Percentiles rank a stretch among this genome's conserved stretches.
Conservation (phyloP, 495 filamentous ascomycete genomes). For the Viridothelium virens region DNA sequence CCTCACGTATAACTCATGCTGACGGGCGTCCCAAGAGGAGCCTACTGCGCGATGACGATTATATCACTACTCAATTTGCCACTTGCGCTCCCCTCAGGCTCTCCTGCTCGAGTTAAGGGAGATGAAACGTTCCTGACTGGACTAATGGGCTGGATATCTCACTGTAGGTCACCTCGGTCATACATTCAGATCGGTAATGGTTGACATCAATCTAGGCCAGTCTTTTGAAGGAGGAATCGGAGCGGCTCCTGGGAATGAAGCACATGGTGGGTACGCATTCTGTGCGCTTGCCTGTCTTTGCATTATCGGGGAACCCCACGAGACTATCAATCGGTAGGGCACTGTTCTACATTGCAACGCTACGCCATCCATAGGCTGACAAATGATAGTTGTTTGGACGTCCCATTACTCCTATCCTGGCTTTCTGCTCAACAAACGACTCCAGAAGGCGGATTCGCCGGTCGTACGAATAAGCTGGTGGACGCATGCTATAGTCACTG, state of each 20-base stretch:
- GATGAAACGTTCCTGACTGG: slow-evolving; percentile 53
- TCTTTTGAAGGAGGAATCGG: slow-evolving; percentile 91
- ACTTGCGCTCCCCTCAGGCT: slow-evolving; percentile 60
- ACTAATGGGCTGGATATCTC: slow-evolving; percentile 68
- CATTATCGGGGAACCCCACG: slow-evolving; percentile 68
- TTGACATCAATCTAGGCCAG: slow-evolving; percentile 52
- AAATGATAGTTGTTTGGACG: slow-evolving; percentile 52
- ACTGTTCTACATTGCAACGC: background rate
- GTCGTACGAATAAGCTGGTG: slow-evolving; percentile 95
- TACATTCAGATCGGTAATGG: slow-evolving; percentile 9
- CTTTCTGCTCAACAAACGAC: slow-evolving; percentile 80
- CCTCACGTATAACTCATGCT: slow-evolving; percentile 1
- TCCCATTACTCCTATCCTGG: slow-evolving; percentile 73
- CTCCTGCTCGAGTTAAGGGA: slow-evolving; percentile 43
- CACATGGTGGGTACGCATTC: slow-evolving; percentile 95
- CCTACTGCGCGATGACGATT: slow-evolving; percentile 79
- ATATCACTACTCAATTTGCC: slow-evolving; percentile 78
- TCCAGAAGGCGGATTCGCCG: slow-evolving; percentile 85
- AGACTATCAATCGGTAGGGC: slow-evolving; percentile 54
- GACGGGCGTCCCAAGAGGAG: slow-evolving; percentile 50
- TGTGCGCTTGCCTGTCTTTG: slow-evolving; percentile 82
- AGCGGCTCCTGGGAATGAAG: slow-evolving; percentile 71
- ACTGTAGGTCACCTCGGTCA: slow-evolving; percentile 52
- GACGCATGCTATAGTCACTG: slow-evolving; percentile 98
- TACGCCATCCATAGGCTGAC: background rate